A percentile compares a stretch with the other conserved stretches of the same genome.
Conservation (phyloP, 257 asterid genomes). For the Lithospermum erythrorhizon region DNA sequence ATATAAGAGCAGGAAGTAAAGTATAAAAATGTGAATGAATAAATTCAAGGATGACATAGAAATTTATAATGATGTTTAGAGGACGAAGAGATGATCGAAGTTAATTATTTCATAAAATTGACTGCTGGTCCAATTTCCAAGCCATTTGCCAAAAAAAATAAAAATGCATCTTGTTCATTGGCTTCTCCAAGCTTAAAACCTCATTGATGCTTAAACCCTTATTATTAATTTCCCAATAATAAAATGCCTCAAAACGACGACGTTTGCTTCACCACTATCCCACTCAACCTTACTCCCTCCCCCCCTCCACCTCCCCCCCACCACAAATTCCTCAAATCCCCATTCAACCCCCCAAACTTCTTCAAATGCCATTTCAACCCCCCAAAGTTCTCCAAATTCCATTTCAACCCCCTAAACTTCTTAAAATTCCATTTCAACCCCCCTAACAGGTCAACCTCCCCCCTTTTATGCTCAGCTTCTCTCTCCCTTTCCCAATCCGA, state of each 20-base stretch:
- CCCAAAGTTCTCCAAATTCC: slow-evolving; percentile 24
- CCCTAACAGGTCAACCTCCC: slow-evolving; percentile 16
- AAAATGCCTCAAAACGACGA: slow-evolving; percentile 48
- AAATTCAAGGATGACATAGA: too few relatives aligned
- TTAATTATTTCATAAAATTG: too few relatives aligned
- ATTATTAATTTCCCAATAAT: too few relatives aligned
- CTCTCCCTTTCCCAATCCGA: slow-evolving; percentile 24
- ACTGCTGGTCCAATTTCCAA: too few relatives aligned
- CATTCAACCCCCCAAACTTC: slow-evolving; percentile 18
- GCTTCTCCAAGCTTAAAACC: slow-evolving; percentile 9
- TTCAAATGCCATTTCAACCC: slow-evolving; percentile 21
- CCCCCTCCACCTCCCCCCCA: slow-evolving; percentile 11
- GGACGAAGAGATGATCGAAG: too few relatives aligned
- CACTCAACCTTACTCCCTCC: slow-evolving; percentile 45
- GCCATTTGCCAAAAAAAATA: too few relatives aligned
- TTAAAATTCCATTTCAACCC: slow-evolving; percentile 5
- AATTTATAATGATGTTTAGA: too few relatives aligned
- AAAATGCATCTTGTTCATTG: too few relatives aligned
- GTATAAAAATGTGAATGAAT: too few relatives aligned
- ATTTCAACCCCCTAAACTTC: slow-evolving; percentile 23
- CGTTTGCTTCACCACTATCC: slow-evolving; percentile 45
- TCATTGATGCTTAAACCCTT: neutral
- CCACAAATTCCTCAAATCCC: neutral
- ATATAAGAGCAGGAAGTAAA: too few relatives aligned
- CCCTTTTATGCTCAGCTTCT: slow-evolving; percentile 62